A percentile compares a stretch with the other conserved stretches of the same genome.
Conservation (phyloP, 2,329 filamentous ascomycete genomes). For the Aureobasidium musti region DNA sequence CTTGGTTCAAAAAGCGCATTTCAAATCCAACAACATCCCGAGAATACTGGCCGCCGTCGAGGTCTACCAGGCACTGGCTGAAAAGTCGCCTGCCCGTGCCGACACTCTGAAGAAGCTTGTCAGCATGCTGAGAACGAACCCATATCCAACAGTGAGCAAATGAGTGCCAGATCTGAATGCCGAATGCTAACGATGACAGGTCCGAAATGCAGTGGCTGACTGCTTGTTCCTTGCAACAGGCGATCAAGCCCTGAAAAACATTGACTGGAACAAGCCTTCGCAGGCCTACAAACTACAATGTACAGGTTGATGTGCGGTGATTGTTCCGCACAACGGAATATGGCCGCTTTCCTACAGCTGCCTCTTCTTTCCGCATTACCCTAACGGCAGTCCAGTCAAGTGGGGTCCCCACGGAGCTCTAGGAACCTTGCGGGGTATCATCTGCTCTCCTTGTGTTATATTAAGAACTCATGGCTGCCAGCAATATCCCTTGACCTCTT, state of each 20-base stretch:
- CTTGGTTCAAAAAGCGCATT: constrained; percentile 74
- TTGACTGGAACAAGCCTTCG: constrained; percentile 35
- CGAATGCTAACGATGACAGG: constrained; percentile 37
- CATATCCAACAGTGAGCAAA: constrained; percentile 69
- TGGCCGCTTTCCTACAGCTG: neutral
- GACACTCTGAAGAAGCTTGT: constrained; percentile 69
- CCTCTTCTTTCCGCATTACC: constrained; percentile 3
- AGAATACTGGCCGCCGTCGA: constrained; percentile 79
- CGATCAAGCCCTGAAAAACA: constrained; percentile 36
- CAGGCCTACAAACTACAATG: constrained; percentile 28
- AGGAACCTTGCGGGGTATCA: neutral
- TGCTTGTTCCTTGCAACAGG: constrained; percentile 44
- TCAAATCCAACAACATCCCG: constrained; percentile 77
- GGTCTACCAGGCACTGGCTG: constrained; percentile 71
- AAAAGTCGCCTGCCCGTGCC: constrained; percentile 52
- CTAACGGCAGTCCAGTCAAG: neutral
- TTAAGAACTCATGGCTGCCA: neutral
- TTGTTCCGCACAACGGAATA: constrained; percentile 14
- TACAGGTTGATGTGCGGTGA: constrained; percentile 9
- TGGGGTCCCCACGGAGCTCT: neutral
- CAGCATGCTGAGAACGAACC: constrained; percentile 70
- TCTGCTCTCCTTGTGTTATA: neutral
- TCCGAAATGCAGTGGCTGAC: constrained; percentile 54
- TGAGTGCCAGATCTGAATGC: neutral
- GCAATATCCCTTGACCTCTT: neutral